Percentiles rank a stretch among this genome's conserved stretches.
phyloP scores from a whole-genome alignment of 805 yeast species.

The Maudiozyma serrabonitensis region DNA sequence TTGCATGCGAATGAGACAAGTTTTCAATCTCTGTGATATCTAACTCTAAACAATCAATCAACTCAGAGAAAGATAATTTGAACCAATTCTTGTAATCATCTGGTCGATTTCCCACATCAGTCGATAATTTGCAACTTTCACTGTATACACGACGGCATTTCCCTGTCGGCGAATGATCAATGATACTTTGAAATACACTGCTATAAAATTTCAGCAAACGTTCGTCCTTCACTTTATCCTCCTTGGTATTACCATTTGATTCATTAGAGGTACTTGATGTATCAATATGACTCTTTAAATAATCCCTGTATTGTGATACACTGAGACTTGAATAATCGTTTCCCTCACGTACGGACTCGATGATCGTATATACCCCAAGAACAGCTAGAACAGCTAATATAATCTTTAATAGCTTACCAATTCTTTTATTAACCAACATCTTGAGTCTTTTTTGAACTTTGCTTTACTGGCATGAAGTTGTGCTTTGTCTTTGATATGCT shows the following conservation, averaged over 20 bases:
- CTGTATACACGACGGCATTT: slow-evolving; percentile 13
- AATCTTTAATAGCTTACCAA: not conserved
- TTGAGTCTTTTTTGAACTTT: too few species aligned
- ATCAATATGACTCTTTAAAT: not conserved
- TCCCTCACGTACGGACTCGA: not conserved
- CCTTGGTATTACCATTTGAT: not conserved
- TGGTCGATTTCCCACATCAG: slow-evolving; percentile 18
- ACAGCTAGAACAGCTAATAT: not conserved
- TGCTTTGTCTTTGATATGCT: too few species aligned
- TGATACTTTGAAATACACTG: slow-evolving; percentile 18
- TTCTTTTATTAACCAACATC: not conserved
- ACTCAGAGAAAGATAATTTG: slow-evolving; percentile 12
- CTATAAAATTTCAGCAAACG: slow-evolving; percentile 12
- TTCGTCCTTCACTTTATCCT: not conserved
- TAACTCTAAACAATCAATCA: slow-evolving; percentile 20
- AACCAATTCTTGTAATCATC: slow-evolving; percentile 15
- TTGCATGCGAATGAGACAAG: slow-evolving; percentile 13
- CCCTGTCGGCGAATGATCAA: slow-evolving; percentile 19
- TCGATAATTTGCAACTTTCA: slow-evolving; percentile 12
- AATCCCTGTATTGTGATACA: not conserved
- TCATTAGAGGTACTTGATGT: not conserved
- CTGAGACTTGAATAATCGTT: not conserved
- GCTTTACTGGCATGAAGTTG: not conserved
- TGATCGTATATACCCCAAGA: not conserved
- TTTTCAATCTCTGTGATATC: slow-evolving; percentile 9